These are phyloP conservation scores for Pythium apleroticum DNA, from an alignment of 352 stramenopile species.

Conservation along the genomic window DNA sequence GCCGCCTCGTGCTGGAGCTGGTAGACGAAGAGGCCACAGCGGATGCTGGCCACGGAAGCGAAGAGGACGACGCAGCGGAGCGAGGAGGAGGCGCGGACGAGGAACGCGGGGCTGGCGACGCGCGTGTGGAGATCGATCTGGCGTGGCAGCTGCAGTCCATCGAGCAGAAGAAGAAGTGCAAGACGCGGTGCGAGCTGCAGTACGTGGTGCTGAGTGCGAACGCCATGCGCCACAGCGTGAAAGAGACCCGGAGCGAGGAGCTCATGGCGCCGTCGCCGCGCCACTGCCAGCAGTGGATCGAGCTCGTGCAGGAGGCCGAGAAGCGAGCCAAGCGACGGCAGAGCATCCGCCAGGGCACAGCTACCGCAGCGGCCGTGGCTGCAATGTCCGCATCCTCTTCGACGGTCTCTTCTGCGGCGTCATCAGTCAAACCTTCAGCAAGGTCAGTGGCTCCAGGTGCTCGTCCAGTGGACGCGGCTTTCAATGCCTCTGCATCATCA, in stretches of 20 bases:
- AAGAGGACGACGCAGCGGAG: constrained; percentile 14
- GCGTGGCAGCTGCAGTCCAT: constrained; percentile 42
- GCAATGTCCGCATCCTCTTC: constrained; percentile 12
- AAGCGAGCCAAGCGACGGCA: constrained; percentile 36
- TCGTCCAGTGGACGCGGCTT: neutral
- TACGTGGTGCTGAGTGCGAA: constrained; percentile 29
- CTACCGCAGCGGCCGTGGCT: constrained; percentile 15
- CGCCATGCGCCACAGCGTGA: constrained; percentile 8
- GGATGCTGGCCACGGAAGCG: constrained; percentile 29
- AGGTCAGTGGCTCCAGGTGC: neutral
- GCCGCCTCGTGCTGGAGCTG: constrained; percentile 38
- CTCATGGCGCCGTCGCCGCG: constrained; percentile 71
- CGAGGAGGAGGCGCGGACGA: constrained; percentile 6
- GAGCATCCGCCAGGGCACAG: constrained; percentile 32
- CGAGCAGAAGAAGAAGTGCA: constrained; percentile 56
- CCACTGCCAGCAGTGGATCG: constrained; percentile 65
- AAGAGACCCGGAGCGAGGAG: constrained; percentile 37
- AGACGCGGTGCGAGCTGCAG: constrained; percentile 55
- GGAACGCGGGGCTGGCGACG: neutral
- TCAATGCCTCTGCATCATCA: constrained; percentile 18
- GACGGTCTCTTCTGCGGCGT: neutral
- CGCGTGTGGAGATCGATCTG: constrained; percentile 41
- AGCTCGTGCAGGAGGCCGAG: constrained; percentile 40
- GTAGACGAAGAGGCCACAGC: constrained; percentile 14
- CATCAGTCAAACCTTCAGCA: neutral